Base-by-base conservation (phyloP, 1,284 basidiomycete species). In the Cystobasidium sp. region DNA sequence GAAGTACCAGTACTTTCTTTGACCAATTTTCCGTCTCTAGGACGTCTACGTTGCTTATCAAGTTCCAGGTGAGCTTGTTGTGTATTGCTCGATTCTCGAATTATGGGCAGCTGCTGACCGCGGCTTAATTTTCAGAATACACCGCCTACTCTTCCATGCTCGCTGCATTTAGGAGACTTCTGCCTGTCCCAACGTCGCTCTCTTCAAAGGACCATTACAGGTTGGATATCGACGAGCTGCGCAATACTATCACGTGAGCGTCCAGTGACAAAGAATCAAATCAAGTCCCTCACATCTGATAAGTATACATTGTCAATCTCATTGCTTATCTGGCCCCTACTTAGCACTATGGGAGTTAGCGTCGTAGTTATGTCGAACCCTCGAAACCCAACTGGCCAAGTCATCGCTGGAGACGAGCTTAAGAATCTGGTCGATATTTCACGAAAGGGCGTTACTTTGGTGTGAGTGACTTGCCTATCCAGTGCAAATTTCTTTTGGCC, bases 361-460 rank as follows among this genome's bases (percentile, higher is more conserved):
- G 93, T 95, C 53, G 87, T 97, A 75, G 86, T 97, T 68, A 90
- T 92, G 0, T 93, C 91, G 20, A 97, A 97, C 82, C 93, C 93
- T 14, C 88, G 93, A 74, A 95, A 95, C 80, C 93, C 94, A 0
- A 97, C 94, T 0, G 94, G 94, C 10, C 93, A 94, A 78, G 84
- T 87, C 59, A 88, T 89, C 65, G 83, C 83, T 77, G 93, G 91
- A 16, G 85, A 91, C 16, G 91, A 95, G 16, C 87, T 97, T 72
- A 87, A 90, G 78, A 87, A 90, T 61, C 87, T 97, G 12, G 93
- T 95, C 7, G 81, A 86, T 7, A 84, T 94, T 47, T 86, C 88
- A 64, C 86, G 88, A 52, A 79, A 87, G 86, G 83, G 84, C 5
- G 91, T 90, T 4, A 96, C 94, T 7, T 80, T 95, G 63, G 88